phyloP scores from a whole-genome alignment of 139 green algal species.

The Nannochloris sp. region DNA sequence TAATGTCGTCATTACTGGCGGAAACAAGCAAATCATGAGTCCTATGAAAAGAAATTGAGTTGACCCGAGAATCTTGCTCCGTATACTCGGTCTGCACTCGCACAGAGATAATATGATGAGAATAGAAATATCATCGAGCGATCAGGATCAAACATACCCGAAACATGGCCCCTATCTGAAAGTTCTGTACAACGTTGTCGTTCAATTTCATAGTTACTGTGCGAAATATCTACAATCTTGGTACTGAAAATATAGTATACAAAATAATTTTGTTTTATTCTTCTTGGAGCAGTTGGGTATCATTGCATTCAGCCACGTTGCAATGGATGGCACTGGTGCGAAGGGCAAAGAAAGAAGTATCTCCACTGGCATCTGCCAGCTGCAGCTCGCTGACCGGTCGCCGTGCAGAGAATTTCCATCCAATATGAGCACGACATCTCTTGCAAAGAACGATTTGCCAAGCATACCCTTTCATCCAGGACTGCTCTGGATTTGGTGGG shows the following conservation, averaged over 20 bases:
- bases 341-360: background rate
- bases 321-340: background rate
- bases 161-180: conserved; percentile 41
- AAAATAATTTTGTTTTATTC: too few relatives aligned
- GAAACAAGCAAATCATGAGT: conserved; percentile 77
- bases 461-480: conserved; percentile 7
- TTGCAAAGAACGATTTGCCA: conserved; percentile 9
- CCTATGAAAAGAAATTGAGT: conserved; percentile 81
- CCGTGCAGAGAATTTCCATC: conserved; percentile 5
- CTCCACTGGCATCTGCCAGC: background rate
- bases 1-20: conserved; percentile 69
- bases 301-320: background rate
- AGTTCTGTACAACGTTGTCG: conserved; percentile 21
- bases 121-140: background rate
- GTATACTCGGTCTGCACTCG: conserved; percentile 11
- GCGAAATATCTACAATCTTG: background rate
- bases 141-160: conserved; percentile 34
- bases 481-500: background rate
- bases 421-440: conserved; percentile 5
- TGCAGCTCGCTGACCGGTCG: too few relatives aligned
- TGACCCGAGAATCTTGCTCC: conserved; percentile 49
- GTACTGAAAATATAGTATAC: too few relatives aligned
- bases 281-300: too few relatives aligned
- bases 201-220: conserved; percentile 10
- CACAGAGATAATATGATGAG: background rate